A percentile compares a stretch with the other conserved stretches of the same genome.
These are phyloP conservation scores for Calonectria multiphialidica DNA, from an alignment of 2,329 filamentous ascomycete species.

Conservation along the genomic window DNA sequence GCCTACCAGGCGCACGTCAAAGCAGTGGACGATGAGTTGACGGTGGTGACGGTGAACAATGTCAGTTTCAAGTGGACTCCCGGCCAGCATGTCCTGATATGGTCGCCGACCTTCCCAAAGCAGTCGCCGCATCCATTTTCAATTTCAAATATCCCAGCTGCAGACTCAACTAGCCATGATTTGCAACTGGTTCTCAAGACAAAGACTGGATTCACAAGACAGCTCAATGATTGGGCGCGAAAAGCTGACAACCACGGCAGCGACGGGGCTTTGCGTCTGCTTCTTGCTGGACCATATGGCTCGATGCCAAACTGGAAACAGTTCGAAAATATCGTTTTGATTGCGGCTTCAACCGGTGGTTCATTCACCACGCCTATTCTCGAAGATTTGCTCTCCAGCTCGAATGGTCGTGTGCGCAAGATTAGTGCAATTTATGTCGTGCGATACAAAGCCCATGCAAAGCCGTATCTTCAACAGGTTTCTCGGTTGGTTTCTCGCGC, in stretches of 20 bases:
- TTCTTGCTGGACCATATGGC: conserved; percentile 41
- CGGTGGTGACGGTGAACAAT: conserved; percentile 35
- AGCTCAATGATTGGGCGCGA: conserved; percentile 39
- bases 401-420: conserved; percentile 35
- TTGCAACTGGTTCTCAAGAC: conserved; percentile 40
- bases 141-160: conserved; percentile 29
- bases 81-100: conserved; percentile 43
- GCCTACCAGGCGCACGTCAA: conserved; percentile 34
- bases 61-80: conserved; percentile 39
- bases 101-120: conserved; percentile 39
- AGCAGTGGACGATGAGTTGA: conserved; percentile 37
- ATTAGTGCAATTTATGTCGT: conserved; percentile 38
- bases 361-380: conserved; percentile 40
- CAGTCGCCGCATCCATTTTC: conserved; percentile 43
- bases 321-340: conserved; percentile 37
- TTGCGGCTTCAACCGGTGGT: conserved; percentile 39
- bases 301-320: conserved; percentile 39
- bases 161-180: conserved; percentile 27
- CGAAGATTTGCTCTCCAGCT: conserved; percentile 36
- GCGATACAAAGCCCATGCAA: conserved; percentile 31
- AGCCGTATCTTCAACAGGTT: conserved; percentile 35
- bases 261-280: conserved; percentile 28
- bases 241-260: conserved; percentile 25
- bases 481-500: conserved; percentile 28
- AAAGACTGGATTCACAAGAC: conserved; percentile 36